A percentile compares a stretch with the other conserved stretches of the same genome.
Evolutionary conservation across 352 stramenopile genomes (phyloP).

Genomic region (Pythium insidiosum): DNA sequence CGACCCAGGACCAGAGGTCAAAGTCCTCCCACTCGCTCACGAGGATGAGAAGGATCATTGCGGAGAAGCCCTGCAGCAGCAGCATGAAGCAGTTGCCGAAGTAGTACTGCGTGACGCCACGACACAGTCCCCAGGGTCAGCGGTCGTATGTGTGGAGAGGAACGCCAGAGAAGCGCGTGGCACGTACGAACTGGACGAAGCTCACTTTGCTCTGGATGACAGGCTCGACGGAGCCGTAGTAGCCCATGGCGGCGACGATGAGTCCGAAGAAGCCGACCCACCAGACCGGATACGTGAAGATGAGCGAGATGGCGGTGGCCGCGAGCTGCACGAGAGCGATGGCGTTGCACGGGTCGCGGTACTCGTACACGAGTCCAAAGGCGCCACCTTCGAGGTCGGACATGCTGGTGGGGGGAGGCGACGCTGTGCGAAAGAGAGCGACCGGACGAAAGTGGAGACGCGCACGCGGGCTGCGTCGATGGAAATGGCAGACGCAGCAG

Average conservation of each 20-base stretch:
- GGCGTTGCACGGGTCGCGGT: slow-evolving; percentile 76
- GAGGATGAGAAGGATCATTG: slow-evolving; percentile 62
- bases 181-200: slow-evolving; percentile 82
- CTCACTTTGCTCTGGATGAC: slow-evolving; percentile 85
- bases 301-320: slow-evolving; percentile 57
- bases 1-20: slow-evolving; percentile 60
- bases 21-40: slow-evolving; percentile 76
- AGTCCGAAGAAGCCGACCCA: slow-evolving; percentile 70
- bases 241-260: slow-evolving; percentile 73
- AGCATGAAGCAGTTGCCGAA: slow-evolving; percentile 86
- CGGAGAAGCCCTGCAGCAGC: slow-evolving; percentile 60
- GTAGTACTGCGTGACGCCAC: slow-evolving; percentile 83
- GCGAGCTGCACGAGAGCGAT: slow-evolving; percentile 70
- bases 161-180: too few species aligned
- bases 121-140: neutral
- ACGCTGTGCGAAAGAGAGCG: neutral
- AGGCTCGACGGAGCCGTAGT: slow-evolving; percentile 74
- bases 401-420: slow-evolving; percentile 23
- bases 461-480: neutral
- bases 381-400: slow-evolving; percentile 61
- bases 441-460: neutral
- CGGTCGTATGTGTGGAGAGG: neutral
- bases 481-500: neutral
- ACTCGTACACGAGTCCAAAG: slow-evolving; percentile 79
- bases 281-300: slow-evolving; percentile 80